These are phyloP conservation scores for Gymnopus androsaceus DNA, from an alignment of 1,284 basidiomycete genomes.

Conservation along the genomic window DNA sequence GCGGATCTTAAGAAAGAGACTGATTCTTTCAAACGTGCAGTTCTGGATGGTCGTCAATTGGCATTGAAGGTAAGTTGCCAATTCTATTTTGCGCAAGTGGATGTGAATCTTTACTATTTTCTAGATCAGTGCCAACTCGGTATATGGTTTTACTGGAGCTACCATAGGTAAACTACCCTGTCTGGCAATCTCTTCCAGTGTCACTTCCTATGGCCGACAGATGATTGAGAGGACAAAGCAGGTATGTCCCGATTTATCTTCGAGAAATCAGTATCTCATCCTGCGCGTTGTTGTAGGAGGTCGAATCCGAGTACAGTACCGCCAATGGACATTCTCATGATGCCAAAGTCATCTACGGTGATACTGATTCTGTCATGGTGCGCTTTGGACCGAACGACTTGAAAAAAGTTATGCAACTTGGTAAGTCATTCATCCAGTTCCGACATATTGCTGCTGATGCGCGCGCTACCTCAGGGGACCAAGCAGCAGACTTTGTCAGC, in stretches of 20 bases:
- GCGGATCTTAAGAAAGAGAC: conserved; percentile 93
- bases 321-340: conserved; percentile 86
- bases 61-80: conserved; percentile 75
- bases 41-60: conserved; percentile 91
- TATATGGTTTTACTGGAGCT: conserved; percentile 96
- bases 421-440: conserved; percentile 42
- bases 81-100: background rate
- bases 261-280: background rate
- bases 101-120: background rate
- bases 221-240: conserved; percentile 97
- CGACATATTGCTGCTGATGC: background rate
- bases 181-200: conserved; percentile 89
- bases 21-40: conserved; percentile 93
- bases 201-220: conserved; percentile 91
- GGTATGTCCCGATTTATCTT: conserved; percentile 38
- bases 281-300: conserved; percentile 56
- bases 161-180: conserved; percentile 95
- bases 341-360: conserved; percentile 93
- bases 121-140: conserved; percentile 95
- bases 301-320: conserved; percentile 84
- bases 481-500: conserved; percentile 94
- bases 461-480: conserved; percentile 61
- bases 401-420: conserved; percentile 83
- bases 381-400: conserved; percentile 90
- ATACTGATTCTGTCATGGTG: conserved; percentile 98